Evolutionary conservation across 805 yeast species (phyloP), one percentile per base, ranked within the genome.

Genomic region (Ogataea zsoltii): DNA sequence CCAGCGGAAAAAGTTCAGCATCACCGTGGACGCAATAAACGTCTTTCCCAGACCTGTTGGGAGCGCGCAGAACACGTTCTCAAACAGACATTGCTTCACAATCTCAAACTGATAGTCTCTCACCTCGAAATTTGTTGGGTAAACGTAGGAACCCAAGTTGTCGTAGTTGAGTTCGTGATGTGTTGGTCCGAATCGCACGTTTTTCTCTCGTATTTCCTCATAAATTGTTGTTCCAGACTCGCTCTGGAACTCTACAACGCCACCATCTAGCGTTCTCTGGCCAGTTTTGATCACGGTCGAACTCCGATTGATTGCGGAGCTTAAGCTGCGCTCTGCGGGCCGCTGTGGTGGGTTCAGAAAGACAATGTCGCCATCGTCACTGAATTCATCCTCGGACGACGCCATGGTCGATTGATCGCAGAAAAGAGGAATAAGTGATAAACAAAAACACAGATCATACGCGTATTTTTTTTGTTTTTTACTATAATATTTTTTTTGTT

Each of bases 11-110:
- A 77, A 94, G 61, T 94, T 94, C 45, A 90, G 72, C 90, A 94
- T 94, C 17, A 92, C 92, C 0, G 96, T 85, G 30, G 95, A 83
- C 1, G 99, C 98, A 59, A 94, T 90, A 53, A 94, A 89, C 0
- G 99, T 94, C 67, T 94, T 94, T 32, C 99, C 99, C 63, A 91
- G 72, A 54, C 99, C 99, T 0, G 99, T 94, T 0, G 99, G 99
- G 13, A 94, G 77, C 0, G 97, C 96, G 60, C 96, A 92, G 18
- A 94, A 69, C 3, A 85, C 62, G 59, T 94, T 94, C 50, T 82
- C 73, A 56, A 77, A 81, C 30, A 94, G 69, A 0, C 97, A 83
- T 46, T 80, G 77, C 37, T 73, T 70, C 2, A 90, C 88, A 44
- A 94, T 90, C 53, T 83, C 83, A 59, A 74, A 82, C 67, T 94